Evolutionary conservation across 1,284 basidiomycete genomes (phyloP).

Genomic region (Ceratobasidium sp.): DNA sequence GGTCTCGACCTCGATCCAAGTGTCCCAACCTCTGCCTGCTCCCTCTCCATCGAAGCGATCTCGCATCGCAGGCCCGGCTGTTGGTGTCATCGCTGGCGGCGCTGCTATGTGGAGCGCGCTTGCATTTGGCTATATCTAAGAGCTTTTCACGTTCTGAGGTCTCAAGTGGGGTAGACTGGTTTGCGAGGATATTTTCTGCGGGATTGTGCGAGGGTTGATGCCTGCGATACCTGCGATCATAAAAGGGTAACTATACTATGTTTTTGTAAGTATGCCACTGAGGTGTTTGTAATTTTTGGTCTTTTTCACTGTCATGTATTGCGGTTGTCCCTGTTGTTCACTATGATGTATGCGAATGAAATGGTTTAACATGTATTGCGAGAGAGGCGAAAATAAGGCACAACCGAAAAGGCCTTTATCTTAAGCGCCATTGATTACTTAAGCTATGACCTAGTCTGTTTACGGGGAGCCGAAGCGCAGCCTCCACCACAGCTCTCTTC

Average conservation of each 20-base stretch:
- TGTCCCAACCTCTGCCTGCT: background rate
- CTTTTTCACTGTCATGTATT: too few species aligned
- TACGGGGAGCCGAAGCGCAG: slow-evolving; percentile 22
- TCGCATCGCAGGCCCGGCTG: background rate
- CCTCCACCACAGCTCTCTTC: slow-evolving; percentile 22
- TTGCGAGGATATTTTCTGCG: too few species aligned
- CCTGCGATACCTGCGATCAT: too few species aligned
- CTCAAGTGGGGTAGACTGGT: too few species aligned
- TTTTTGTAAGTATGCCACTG: too few species aligned
- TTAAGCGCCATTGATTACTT: slow-evolving; percentile 12
- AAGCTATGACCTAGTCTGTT: slow-evolving; percentile 22
- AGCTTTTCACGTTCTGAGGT: too few species aligned
- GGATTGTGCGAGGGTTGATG: too few species aligned
- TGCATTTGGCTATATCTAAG: slow-evolving; percentile 1
- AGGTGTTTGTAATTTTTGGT: too few species aligned
- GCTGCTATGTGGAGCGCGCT: slow-evolving; percentile 2
- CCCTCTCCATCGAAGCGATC: slow-evolving; percentile 8
- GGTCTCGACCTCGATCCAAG: background rate
- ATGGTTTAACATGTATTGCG: background rate
- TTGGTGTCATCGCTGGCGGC: background rate
- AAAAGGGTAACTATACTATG: slow-evolving; percentile 19
- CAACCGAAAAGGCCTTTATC: background rate
- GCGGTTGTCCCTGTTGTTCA: too few species aligned
- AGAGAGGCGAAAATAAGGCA: background rate
- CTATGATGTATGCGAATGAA: background rate